Base-by-base conservation (phyloP, 805 yeast genomes). In the Nakazawaea molendinolei region DNA sequence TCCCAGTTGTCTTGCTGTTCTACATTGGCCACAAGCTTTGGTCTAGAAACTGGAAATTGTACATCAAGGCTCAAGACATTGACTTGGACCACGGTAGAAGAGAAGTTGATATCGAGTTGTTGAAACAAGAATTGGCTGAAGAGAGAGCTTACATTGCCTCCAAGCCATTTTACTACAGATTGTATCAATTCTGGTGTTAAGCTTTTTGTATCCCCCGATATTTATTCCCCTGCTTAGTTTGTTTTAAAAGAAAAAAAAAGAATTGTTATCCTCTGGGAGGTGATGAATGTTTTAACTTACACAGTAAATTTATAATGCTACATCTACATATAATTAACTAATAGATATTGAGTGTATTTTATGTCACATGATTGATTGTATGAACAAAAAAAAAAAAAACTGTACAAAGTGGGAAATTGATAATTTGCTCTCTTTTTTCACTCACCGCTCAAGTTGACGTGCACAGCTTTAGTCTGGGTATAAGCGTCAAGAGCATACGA, bases 401-500 rank as follows among this genome's bases (percentile, higher is more conserved):
- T n/a, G n/a, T n/a, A n/a, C n/a, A n/a, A n/a, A n/a, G n/a, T n/a
- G n/a, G n/a, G n/a, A n/a, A n/a, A n/a, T n/a, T n/a, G n/a, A n/a
- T n/a, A n/a, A n/a, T n/a, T n/a, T n/a, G n/a, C n/a, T n/a, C n/a
- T n/a, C n/a, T n/a, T n/a, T n/a, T n/a, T n/a, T n/a, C n/a, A 17
- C 15, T 30, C 29, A 24, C 20, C 34, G 8, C 75, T 74, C 45
- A 70, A 53, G 52, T 72, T 73, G 38, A 65, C 65, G 45, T 67
- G 76, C 34, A 85, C 72, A 35, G 90, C 78, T 66, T 84, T 85
- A 36, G 73, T 68, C 60, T 81, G 86, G 9, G 89, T 78, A 61
- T 83, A 84, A 55, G 71, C 68, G 28, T 64, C 63, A 38, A 78
- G 54, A n/a, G 83, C 84, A 47, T 76, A 74, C 43, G 73, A 71